Conservation (phyloP, 192 early-diverging fungal species). For the Coemansia sp. region DNA sequence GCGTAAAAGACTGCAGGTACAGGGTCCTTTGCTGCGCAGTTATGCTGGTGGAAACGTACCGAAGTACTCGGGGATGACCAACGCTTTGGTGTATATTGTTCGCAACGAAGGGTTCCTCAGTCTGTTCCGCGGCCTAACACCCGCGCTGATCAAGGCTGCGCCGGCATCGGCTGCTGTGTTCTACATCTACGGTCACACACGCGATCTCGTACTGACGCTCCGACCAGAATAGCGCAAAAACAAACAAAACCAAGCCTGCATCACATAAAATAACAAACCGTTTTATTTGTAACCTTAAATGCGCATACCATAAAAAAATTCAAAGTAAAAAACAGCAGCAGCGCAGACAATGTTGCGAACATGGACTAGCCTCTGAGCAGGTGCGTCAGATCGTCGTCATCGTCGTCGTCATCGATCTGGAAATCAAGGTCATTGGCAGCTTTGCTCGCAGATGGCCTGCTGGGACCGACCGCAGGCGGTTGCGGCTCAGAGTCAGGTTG, state of each 20-base stretch:
- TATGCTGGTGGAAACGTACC: slow-evolving; percentile 70
- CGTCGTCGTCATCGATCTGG: slow-evolving; percentile 29
- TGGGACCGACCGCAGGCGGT: neutral
- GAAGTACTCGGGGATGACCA: slow-evolving; percentile 60
- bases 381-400: slow-evolving; percentile 31
- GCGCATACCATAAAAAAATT: neutral
- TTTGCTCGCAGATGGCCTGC: neutral
- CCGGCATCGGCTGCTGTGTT: slow-evolving; percentile 87
- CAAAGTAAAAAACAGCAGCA: neutral
- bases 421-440: slow-evolving; percentile 29
- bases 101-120: slow-evolving; percentile 75
- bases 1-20: slow-evolving; percentile 75
- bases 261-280: too few relatives aligned
- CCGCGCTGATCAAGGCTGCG: slow-evolving; percentile 83
- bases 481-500: neutral
- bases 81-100: slow-evolving; percentile 66
- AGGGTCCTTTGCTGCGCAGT: slow-evolving; percentile 66
- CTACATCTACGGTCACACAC: slow-evolving; percentile 71
- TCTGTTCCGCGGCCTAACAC: slow-evolving; percentile 85
- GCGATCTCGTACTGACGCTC: slow-evolving; percentile 54
- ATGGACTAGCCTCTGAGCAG: slow-evolving; percentile 14
- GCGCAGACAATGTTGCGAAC: too few relatives aligned
- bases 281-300: too few relatives aligned
- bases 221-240: slow-evolving; percentile 7
- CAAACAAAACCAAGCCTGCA: neutral